Conservation (phyloP, 805 yeast species). For the Blastobotrys terrestris region DNA sequence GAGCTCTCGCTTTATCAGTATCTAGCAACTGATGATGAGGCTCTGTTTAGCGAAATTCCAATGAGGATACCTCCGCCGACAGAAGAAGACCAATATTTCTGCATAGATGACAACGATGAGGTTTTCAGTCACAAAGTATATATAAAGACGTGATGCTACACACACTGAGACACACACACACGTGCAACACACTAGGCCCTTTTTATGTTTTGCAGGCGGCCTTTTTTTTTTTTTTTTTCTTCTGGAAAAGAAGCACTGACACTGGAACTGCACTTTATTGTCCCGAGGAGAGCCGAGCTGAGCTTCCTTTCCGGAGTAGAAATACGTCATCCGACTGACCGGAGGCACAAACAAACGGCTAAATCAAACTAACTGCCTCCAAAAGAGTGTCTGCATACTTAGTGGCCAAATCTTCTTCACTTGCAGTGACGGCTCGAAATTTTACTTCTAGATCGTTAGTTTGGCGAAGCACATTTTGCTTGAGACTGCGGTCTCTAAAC, state of each 20-base stretch:
- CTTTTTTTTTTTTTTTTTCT: too few species aligned
- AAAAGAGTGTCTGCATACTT: slow-evolving; percentile 15
- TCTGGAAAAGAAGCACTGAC: too few species aligned
- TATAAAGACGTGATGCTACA: not conserved
- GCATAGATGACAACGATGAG: slow-evolving; percentile 32
- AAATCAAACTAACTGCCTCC: slow-evolving; percentile 3
- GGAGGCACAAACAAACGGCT: too few species aligned
- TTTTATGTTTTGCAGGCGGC: too few species aligned
- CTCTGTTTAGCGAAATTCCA: slow-evolving; percentile 28
- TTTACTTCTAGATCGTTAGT: slow-evolving; percentile 3
- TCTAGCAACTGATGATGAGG: slow-evolving; percentile 32
- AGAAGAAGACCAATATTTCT: slow-evolving; percentile 25
- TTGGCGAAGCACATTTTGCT: slow-evolving; percentile 1
- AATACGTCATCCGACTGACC: too few species aligned
- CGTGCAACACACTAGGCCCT: too few species aligned
- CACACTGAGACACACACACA: too few species aligned
- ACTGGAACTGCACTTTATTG: too few species aligned
- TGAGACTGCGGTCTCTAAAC: slow-evolving; percentile 1
- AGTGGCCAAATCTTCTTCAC: slow-evolving; percentile 13
- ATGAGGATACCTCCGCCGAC: slow-evolving; percentile 32
- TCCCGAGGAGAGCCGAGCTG: too few species aligned
- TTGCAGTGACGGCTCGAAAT: slow-evolving; percentile 9
- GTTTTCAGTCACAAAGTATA: slow-evolving; percentile 32
- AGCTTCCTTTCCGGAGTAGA: too few species aligned
- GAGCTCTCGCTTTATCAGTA: slow-evolving; percentile 29